These are phyloP conservation scores for Magnusiomyces tetraspermus DNA, from an alignment of 1,139 yeast genomes.

Conservation along the genomic window DNA sequence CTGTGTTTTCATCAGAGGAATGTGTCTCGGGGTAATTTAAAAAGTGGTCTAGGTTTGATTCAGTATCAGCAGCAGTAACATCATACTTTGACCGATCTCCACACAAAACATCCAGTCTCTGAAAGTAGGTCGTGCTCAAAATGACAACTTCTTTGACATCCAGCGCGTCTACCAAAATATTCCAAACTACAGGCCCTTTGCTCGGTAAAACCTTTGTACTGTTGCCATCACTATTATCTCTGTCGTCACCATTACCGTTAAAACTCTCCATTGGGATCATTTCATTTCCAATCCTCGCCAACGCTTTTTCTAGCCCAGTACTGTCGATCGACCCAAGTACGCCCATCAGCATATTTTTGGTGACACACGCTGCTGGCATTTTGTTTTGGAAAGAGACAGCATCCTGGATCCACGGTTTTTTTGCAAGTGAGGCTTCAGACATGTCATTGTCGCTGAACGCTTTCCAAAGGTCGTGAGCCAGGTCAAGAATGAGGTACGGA, in stretches of 20 bases:
- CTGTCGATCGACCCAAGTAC: not conserved
- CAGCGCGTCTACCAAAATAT: not conserved
- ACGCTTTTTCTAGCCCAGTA: not conserved
- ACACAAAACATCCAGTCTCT: not conserved
- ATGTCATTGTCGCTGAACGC: too few relatives aligned
- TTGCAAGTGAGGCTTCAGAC: not conserved
- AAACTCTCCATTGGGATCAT: too few relatives aligned
- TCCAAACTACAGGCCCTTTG: not conserved
- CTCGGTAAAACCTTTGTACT: too few relatives aligned
- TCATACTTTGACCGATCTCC: not conserved
- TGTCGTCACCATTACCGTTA: too few relatives aligned
- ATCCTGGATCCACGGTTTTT: not conserved
- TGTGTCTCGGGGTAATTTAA: not conserved
- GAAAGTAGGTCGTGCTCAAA: not conserved
- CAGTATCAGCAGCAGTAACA: not conserved
- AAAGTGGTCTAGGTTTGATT: not conserved
- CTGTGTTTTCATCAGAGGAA: not conserved
- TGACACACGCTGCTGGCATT: not conserved
- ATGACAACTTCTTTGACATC: conserved; percentile 3
- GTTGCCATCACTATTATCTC: too few relatives aligned
- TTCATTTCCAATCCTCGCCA: not conserved
- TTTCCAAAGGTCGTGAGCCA: not conserved
- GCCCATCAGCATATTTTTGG: conserved; percentile 2
- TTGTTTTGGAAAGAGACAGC: not conserved
- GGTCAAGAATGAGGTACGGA: not conserved